Base-by-base conservation (phyloP, 2,329 filamentous ascomycete species). In the Ilyonectria mors-panacis region DNA sequence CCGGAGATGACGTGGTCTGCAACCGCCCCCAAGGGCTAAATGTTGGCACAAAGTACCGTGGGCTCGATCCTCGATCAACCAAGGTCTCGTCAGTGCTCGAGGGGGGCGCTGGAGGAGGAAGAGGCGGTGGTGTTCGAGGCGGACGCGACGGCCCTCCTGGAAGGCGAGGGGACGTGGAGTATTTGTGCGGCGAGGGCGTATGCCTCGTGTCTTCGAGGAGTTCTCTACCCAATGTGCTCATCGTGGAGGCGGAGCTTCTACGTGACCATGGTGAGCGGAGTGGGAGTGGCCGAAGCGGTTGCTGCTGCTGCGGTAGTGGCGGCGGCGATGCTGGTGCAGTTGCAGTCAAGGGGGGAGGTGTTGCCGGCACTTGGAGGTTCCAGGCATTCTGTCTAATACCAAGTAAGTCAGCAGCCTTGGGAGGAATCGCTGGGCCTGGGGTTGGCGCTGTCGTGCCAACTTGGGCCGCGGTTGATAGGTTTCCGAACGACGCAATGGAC, bases 211-310 rank as follows among this genome's bases (percentile, higher is more conserved):
- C 74, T 9, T 28, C 44, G 37, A 73, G 55, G 12, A 75, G 71
- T 21, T 71, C 65, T 47, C 59, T 68, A 37, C 70, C 70, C 9
- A 76, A 64, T 4, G 71, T 75, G 39, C 74, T 76, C 70, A 76
- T 73, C 2, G 71, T 70, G 17, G 65, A 67, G 28, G n/a, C 37
- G 9, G 73, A 75, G 33, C 17, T 6, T 3, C 48, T 9, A 23
- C 50, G 55, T 1, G n/a, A 21, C n/a, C 23, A 10, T 19, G 26
- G 17, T 6, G 19, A 35, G 19, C 5, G 35, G 2, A 33, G 44
- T 15, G 44, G 19, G 2, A 23, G 50, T 13, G 44, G 44, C 15
- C 15, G 35, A 9, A 45, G 7, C 19, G 30, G 35, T 10, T 26
- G 9, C 26, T 23, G 21, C 23, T 26, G 26, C 13, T 5, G 5